These are phyloP conservation scores for Gnomoniopsis sp. DNA, from an alignment of 2,329 filamentous ascomycete species.

Conservation along the genomic window DNA sequence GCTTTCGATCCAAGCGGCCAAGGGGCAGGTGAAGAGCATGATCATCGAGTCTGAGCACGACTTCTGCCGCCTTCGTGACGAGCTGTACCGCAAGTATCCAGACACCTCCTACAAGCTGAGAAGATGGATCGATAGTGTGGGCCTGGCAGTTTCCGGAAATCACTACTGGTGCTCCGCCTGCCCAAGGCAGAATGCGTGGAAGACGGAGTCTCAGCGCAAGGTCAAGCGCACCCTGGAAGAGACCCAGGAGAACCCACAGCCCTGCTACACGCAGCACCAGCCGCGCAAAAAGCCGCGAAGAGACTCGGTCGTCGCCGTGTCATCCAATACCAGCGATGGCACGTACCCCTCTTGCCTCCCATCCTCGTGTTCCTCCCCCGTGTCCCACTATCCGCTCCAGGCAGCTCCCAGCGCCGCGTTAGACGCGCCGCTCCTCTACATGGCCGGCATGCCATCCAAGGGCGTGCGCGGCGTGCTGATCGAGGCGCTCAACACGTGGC, in stretches of 20 bases:
- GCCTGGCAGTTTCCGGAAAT: background rate
- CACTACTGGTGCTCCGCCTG: background rate
- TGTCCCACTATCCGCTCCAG: too few species aligned
- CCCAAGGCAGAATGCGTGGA: background rate
- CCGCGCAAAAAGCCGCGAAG: too few species aligned
- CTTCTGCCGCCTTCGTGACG: background rate
- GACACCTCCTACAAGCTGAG: background rate
- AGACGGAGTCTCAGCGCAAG: too few species aligned
- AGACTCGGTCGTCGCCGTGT: too few species aligned
- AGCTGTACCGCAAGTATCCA: background rate
- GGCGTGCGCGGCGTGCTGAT: background rate
- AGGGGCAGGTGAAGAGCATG: background rate
- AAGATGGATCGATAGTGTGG: background rate
- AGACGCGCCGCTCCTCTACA: background rate
- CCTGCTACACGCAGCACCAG: too few species aligned
- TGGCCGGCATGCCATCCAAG: background rate
- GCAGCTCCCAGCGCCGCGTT: background rate
- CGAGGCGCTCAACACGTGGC: conserved; percentile 1
- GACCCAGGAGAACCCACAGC: too few species aligned
- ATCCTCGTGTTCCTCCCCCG: too few species aligned
- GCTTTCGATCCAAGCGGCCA: background rate
- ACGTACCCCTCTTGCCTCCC: too few species aligned
- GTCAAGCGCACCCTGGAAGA: too few species aligned
- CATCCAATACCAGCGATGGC: too few species aligned
- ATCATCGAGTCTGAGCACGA: background rate